These are phyloP conservation scores for Solanum corneliomulleri DNA, from an alignment of 257 asterid genomes.

Conservation along the genomic window DNA sequence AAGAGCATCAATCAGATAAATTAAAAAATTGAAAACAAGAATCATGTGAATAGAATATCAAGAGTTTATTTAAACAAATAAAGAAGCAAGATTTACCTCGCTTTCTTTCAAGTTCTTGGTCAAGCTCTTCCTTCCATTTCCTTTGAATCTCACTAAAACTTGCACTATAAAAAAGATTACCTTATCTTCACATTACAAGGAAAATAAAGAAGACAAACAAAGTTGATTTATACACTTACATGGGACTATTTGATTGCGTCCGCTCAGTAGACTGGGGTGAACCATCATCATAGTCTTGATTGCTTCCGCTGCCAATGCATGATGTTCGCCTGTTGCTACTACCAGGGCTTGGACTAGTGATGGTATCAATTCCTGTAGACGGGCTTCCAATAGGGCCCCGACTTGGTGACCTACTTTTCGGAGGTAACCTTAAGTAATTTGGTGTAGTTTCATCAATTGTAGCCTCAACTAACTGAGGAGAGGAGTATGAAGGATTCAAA, in stretches of 20 bases:
- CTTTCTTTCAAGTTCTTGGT: slow-evolving; percentile 33
- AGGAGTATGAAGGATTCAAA: slow-evolving; percentile 23
- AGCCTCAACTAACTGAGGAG: slow-evolving; percentile 13
- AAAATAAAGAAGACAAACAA: not conserved
- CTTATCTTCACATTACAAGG: not conserved
- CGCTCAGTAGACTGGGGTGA: slow-evolving; percentile 16
- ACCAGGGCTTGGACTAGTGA: slow-evolving; percentile 23
- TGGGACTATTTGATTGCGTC: slow-evolving; percentile 23
- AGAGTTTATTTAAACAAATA: not conserved
- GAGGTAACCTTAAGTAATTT: slow-evolving; percentile 25
- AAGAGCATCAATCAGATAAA: not conserved
- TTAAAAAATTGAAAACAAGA: not conserved
- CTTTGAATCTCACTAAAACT: slow-evolving; percentile 22
- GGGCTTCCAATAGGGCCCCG: slow-evolving; percentile 9
- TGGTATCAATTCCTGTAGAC: slow-evolving; percentile 5
- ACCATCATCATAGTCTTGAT: slow-evolving; percentile 12
- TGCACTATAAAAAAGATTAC: not conserved
- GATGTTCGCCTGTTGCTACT: slow-evolving; percentile 16
- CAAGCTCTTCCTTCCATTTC: slow-evolving; percentile 39
- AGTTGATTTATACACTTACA: slow-evolving; percentile 3
- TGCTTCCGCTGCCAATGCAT: slow-evolving; percentile 1
- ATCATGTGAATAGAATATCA: not conserved
- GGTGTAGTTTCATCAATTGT: slow-evolving; percentile 14
- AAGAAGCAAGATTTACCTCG: slow-evolving; percentile 13
- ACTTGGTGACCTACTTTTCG: slow-evolving; percentile 31